These are phyloP conservation scores for Carex parvula DNA, from an alignment of 176 grass and related monocot genomes.

Conservation along the genomic window DNA sequence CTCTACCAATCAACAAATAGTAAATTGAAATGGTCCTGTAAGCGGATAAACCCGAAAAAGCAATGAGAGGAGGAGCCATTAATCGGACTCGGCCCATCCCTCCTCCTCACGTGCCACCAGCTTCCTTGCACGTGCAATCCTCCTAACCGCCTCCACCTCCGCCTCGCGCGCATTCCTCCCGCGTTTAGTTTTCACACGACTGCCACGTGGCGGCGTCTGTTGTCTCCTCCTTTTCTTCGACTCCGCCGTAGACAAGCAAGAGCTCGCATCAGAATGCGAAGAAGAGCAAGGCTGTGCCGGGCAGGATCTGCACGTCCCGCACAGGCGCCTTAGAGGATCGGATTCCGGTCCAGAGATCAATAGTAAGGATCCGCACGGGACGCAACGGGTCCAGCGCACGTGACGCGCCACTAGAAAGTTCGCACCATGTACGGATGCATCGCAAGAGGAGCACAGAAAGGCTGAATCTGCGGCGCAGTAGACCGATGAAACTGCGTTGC, in stretches of 20 bases:
- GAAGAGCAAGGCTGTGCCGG: neutral
- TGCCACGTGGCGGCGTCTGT: neutral
- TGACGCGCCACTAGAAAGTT: slow-evolving; percentile 86
- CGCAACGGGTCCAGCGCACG: slow-evolving; percentile 33
- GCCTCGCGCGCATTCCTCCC: slow-evolving; percentile 6
- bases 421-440: slow-evolving; percentile 78
- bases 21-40: neutral
- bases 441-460: slow-evolving; percentile 57
- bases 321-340: slow-evolving; percentile 8
- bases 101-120: slow-evolving; percentile 30
- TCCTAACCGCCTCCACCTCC: slow-evolving; percentile 27
- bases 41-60: neutral
- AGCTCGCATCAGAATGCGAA: slow-evolving; percentile 28
- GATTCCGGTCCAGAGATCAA: neutral
- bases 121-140: slow-evolving; percentile 28
- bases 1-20: neutral
- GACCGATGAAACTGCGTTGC: slow-evolving; percentile 40
- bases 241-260: slow-evolving; percentile 46
- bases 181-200: neutral
- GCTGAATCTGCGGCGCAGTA: slow-evolving; percentile 83
- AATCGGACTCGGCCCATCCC: slow-evolving; percentile 58
- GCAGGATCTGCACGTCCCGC: neutral
- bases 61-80: neutral
- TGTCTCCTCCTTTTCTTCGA: slow-evolving; percentile 22
- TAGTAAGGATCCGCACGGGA: neutral